These are phyloP conservation scores for Ophiostoma tasmaniense DNA, from an alignment of 2,329 filamentous ascomycete genomes.

Conservation along the genomic window DNA sequence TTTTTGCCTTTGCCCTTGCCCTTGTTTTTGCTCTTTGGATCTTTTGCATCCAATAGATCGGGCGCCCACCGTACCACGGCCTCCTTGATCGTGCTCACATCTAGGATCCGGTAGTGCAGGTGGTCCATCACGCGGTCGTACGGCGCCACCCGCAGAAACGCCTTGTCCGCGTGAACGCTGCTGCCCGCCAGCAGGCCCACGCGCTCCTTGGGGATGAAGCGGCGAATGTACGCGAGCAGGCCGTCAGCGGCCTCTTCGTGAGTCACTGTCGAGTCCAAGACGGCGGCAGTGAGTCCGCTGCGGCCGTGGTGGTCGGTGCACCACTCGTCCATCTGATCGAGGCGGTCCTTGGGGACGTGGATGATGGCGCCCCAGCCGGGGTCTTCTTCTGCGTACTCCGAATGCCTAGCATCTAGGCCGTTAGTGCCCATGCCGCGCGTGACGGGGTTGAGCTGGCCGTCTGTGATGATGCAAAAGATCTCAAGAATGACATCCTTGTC, in stretches of 20 bases:
- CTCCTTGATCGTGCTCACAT: constrained; percentile 90
- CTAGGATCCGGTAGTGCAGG: constrained; percentile 82
- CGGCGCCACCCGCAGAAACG: constrained; percentile 66
- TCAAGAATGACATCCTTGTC: constrained; percentile 79
- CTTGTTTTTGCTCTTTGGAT: too few relatives aligned
- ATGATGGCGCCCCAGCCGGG: constrained; percentile 73
- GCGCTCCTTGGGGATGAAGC: constrained; percentile 56
- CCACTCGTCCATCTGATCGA: constrained; percentile 82
- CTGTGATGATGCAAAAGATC: constrained; percentile 86
- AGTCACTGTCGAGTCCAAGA: constrained; percentile 63
- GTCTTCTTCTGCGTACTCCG: constrained; percentile 56
- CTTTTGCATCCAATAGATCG: constrained; percentile 1
- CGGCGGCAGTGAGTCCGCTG: constrained; percentile 73
- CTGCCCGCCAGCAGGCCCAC: constrained; percentile 79
- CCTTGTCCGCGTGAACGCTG: constrained; percentile 81
- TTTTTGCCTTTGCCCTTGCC: not conserved
- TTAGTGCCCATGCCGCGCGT: not conserved
- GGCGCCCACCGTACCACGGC: constrained; percentile 73
- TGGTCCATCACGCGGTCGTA: constrained; percentile 67
- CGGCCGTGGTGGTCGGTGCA: constrained; percentile 70
- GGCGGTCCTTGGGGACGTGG: constrained; percentile 59
- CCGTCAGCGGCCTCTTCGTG: constrained; percentile 61
- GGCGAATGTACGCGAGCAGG: constrained; percentile 70
- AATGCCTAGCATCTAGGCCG: not conserved
- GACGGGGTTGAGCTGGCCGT: constrained; percentile 50